Conservation (phyloP, 2,329 filamentous ascomycete genomes). For the Curvularia spicifera region DNA sequence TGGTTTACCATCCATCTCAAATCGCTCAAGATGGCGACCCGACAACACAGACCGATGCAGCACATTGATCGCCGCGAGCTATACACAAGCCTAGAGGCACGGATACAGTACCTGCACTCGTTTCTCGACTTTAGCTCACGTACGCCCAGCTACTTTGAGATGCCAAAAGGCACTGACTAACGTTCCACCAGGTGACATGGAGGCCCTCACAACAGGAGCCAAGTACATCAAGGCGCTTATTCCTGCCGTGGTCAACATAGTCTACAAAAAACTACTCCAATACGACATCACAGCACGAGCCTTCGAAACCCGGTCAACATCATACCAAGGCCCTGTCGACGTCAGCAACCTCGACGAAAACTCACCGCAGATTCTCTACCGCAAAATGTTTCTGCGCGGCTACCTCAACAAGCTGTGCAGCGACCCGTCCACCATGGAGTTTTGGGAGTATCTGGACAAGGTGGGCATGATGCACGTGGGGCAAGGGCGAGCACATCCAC, state of each 20-base stretch:
- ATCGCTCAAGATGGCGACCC: slow-evolving; percentile 27
- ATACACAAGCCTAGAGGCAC: slow-evolving; percentile 72
- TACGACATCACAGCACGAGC: slow-evolving; percentile 83
- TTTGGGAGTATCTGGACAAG: slow-evolving; percentile 85
- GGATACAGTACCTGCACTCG: slow-evolving; percentile 74
- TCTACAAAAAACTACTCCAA: slow-evolving; percentile 80
- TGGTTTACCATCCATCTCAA: background rate
- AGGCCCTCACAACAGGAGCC: slow-evolving; percentile 70
- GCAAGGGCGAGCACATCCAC: slow-evolving; percentile 71
- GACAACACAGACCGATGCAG: slow-evolving; percentile 50
- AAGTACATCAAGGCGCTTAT: slow-evolving; percentile 85
- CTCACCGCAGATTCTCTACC: slow-evolving; percentile 75
- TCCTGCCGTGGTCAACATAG: slow-evolving; percentile 81
- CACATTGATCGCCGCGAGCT: slow-evolving; percentile 74
- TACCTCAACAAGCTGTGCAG: slow-evolving; percentile 77
- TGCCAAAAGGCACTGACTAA: background rate
- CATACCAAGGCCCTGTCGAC: slow-evolving; percentile 71
- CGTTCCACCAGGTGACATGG: slow-evolving; percentile 64
- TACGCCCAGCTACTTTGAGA: slow-evolving; percentile 51
- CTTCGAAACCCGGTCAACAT: slow-evolving; percentile 67
- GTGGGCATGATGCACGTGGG: slow-evolving; percentile 87
- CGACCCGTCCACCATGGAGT: slow-evolving; percentile 75
- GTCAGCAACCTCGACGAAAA: slow-evolving; percentile 66
- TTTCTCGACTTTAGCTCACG: slow-evolving; percentile 77
- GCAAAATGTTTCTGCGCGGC: slow-evolving; percentile 78